Conservation (phyloP, 2,329 filamentous ascomycete species). For the Aureobasidium sp. region DNA sequence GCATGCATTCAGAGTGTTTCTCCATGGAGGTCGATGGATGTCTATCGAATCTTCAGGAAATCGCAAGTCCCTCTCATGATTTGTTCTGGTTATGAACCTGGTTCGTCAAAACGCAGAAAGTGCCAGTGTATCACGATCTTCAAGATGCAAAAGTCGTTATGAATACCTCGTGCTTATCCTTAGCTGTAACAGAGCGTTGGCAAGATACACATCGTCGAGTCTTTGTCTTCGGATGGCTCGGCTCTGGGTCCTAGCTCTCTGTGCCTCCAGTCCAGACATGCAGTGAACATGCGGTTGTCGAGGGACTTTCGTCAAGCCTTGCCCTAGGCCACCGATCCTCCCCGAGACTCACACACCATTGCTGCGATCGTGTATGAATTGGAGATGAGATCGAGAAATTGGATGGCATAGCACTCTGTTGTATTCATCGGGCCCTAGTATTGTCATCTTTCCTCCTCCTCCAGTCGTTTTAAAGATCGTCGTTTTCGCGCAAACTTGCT, state of each 20-base stretch:
- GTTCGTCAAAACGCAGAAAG: background rate
- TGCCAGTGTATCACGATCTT: background rate
- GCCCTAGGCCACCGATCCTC: background rate
- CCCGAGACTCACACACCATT: background rate
- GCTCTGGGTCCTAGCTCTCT: background rate
- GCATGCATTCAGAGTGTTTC: background rate
- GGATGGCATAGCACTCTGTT: background rate
- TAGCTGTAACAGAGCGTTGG: background rate
- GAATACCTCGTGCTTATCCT: conserved; percentile 1
- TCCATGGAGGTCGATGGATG: background rate
- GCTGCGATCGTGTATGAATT: background rate
- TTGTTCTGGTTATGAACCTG: background rate
- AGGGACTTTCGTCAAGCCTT: conserved; percentile 12
- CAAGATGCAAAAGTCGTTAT: background rate
- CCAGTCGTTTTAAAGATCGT: background rate
- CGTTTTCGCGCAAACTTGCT: conserved; percentile 14
- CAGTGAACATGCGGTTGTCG: conserved; percentile 9
- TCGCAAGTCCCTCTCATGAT: background rate
- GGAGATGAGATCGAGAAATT: background rate
- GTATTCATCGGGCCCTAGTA: background rate
- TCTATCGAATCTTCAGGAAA: background rate
- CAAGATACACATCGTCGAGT: background rate
- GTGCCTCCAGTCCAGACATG: conserved; percentile 6
- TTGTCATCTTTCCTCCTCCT: background rate
- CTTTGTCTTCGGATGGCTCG: background rate